These are phyloP conservation scores for Exophiala phaeomuriformis DNA, from an alignment of 2,329 filamentous ascomycete species.

Conservation along the genomic window DNA sequence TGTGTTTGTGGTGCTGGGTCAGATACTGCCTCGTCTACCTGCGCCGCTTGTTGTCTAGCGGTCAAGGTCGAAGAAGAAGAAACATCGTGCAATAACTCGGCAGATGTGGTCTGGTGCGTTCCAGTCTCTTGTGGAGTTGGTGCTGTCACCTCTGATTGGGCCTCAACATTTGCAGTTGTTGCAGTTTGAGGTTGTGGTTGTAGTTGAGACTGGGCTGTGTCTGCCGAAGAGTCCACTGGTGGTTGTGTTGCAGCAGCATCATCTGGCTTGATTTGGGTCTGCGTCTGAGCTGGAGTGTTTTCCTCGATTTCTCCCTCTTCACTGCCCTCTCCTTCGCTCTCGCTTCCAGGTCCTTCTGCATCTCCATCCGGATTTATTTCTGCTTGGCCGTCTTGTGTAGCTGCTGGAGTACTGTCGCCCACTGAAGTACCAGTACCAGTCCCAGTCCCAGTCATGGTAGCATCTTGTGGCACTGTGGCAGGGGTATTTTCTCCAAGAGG, in stretches of 20 bases:
- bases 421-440: background rate
- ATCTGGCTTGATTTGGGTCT: background rate
- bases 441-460: background rate
- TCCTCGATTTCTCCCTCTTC: conserved; percentile 27
- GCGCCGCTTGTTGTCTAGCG: background rate
- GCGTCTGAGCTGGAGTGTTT: background rate
- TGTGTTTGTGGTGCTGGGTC: background rate
- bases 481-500: background rate
- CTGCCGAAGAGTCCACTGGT: background rate
- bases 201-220: background rate
- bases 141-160: background rate
- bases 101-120: background rate
- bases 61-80: background rate
- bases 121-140: background rate
- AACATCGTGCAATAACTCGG: background rate
- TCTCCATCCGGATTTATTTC: conserved; percentile 9
- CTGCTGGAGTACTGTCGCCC: conserved; percentile 1
- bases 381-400: background rate
- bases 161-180: background rate
- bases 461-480: conserved; percentile 1
- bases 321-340: conserved; percentile 26
- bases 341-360: conserved; percentile 12
- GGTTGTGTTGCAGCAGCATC: background rate
- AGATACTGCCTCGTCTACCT: background rate
- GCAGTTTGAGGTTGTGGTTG: background rate